These are phyloP conservation scores for Pseudogymnoascus sp. DNA, from an alignment of 2,329 filamentous ascomycete species.

Conservation along the genomic window DNA sequence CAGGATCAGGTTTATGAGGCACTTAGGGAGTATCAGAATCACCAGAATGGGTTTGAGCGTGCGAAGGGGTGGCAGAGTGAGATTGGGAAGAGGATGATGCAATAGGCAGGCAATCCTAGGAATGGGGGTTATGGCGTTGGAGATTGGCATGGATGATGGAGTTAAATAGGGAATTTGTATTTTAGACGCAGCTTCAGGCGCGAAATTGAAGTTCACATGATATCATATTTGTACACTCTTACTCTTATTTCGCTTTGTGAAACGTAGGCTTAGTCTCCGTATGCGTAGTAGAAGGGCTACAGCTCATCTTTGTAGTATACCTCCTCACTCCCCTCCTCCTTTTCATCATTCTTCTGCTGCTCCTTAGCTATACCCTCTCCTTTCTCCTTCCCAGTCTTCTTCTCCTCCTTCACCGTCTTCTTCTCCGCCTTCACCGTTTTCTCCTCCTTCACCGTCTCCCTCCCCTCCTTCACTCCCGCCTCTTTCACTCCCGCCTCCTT, in stretches of 20 bases:
- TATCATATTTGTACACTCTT: conserved; percentile 3
- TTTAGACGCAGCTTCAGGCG: background rate
- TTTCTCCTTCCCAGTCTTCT: conserved; percentile 48
- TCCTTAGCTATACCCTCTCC: conserved; percentile 54
- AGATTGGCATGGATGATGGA: background rate
- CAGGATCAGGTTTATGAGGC: conserved; percentile 69
- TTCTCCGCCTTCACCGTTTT: conserved; percentile 39
- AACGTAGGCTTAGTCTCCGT: background rate
- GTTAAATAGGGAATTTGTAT: background rate
- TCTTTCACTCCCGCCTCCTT: conserved; percentile 17
- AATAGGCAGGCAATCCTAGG: conserved; percentile 14
- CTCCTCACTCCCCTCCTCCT: conserved; percentile 37
- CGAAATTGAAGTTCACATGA: background rate
- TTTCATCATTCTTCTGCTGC: conserved; percentile 39
- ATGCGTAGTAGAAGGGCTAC: conserved; percentile 23
- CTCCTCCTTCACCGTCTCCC: conserved; percentile 10
- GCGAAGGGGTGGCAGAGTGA: conserved; percentile 73
- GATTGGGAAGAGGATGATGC: conserved; percentile 70
- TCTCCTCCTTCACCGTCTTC: conserved; percentile 24
- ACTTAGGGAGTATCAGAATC: conserved; percentile 63
- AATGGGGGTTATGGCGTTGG: background rate
- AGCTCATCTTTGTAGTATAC: conserved; percentile 43
- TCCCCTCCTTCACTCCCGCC: conserved; percentile 12
- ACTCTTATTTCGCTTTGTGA: background rate
- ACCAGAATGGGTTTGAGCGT: conserved; percentile 71